These are phyloP conservation scores for Xylaria acuta DNA, from an alignment of 495 filamentous ascomycete species.

Conservation along the genomic window DNA sequence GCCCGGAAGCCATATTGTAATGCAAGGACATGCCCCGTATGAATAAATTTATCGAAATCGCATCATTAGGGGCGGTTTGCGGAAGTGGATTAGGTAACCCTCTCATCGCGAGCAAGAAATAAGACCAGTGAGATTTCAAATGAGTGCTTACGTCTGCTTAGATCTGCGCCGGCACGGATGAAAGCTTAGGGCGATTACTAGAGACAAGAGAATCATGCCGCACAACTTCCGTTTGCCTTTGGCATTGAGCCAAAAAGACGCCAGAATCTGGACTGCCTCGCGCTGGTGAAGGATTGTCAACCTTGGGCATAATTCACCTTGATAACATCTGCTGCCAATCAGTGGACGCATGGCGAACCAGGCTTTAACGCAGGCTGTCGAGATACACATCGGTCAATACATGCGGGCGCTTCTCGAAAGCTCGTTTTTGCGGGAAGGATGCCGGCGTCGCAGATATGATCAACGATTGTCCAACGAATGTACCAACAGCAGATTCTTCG, in stretches of 20 bases:
- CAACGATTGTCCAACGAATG: background rate
- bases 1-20: background rate
- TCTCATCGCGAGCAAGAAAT: background rate
- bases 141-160: background rate
- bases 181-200: background rate
- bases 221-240: background rate
- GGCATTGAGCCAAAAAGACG: background rate
- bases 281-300: background rate
- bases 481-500: background rate
- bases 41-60: background rate
- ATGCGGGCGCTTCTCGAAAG: conserved; percentile 25
- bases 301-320: conserved; percentile 1
- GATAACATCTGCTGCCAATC: background rate
- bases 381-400: background rate
- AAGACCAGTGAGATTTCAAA: background rate
- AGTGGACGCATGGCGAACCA: background rate
- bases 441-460: conserved; percentile 20
- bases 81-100: background rate
- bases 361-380: background rate
- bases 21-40: background rate
- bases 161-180: background rate
- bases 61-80: background rate
- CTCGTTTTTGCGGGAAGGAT: conserved; percentile 30
- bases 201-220: background rate
- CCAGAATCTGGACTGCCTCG: background rate